These are phyloP conservation scores for Populus tomentosa DNA, from an alignment of 441 rosid species.

Conservation along the genomic window DNA sequence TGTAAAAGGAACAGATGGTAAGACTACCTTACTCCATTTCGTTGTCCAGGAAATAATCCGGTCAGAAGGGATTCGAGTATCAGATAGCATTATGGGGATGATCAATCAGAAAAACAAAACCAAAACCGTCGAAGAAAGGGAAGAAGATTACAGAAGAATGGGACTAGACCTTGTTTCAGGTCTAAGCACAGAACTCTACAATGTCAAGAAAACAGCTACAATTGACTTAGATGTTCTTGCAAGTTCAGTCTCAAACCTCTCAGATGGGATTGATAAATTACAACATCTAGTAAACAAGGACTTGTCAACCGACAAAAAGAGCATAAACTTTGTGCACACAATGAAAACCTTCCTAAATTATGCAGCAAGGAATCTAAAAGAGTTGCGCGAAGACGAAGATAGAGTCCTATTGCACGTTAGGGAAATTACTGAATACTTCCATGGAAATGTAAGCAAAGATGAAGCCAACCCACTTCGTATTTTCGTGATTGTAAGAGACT, in stretches of 20 bases:
- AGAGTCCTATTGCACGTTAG: slow-evolving; percentile 64
- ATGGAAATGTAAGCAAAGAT: slow-evolving; percentile 80
- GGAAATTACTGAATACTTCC: slow-evolving; percentile 86
- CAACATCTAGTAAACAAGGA: slow-evolving; percentile 39
- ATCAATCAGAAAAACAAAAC: slow-evolving; percentile 56
- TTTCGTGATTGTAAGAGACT: slow-evolving; percentile 96
- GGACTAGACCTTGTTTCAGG: slow-evolving; percentile 91
- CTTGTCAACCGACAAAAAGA: slow-evolving; percentile 37
- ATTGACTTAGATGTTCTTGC: slow-evolving; percentile 85
- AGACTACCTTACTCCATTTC: slow-evolving; percentile 84
- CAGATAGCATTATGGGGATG: slow-evolving; percentile 90
- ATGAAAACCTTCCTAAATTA: slow-evolving; percentile 56
- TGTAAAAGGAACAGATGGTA: slow-evolving; percentile 89
- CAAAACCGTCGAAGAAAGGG: slow-evolving; percentile 65
- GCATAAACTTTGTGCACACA: slow-evolving; percentile 42
- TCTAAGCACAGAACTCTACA: slow-evolving; percentile 69
- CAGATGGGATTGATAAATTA: slow-evolving; percentile 59
- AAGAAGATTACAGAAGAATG: slow-evolving; percentile 85
- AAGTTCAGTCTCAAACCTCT: slow-evolving; percentile 68
- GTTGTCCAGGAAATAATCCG: slow-evolving; percentile 90
- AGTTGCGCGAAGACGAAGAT: slow-evolving; percentile 67
- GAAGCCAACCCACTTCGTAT: slow-evolving; percentile 83
- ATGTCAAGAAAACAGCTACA: slow-evolving; percentile 89
- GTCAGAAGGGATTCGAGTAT: slow-evolving; percentile 81
- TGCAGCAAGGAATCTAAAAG: slow-evolving; percentile 60